Percentiles rank a stretch among this genome's conserved stretches.
phyloP scores from a whole-genome alignment of 164 flowering plant species.

The Annona cherimola region DNA sequence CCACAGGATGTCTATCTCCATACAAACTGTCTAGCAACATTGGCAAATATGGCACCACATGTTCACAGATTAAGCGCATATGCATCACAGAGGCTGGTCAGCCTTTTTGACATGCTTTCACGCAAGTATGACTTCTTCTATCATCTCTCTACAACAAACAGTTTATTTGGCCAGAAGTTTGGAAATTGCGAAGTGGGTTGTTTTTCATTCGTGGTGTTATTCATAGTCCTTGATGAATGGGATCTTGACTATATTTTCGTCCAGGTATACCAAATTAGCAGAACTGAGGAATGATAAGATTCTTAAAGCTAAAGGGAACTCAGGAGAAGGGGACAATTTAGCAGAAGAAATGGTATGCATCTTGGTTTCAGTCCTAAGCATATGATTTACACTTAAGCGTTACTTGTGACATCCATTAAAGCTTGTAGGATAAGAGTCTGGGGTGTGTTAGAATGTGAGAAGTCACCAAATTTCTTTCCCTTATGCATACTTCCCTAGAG shows the following conservation, averaged over 20 bases:
- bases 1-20: conserved; percentile 91
- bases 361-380: too few species aligned
- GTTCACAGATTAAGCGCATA: conserved; percentile 85
- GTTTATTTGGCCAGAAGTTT: neutral
- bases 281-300: conserved; percentile 50
- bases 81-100: conserved; percentile 95
- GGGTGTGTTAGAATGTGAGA: too few species aligned
- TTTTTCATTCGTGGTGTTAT: neutral
- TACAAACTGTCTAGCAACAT: conserved; percentile 91
- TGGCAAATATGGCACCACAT: conserved; percentile 99
- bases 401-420: too few species aligned
- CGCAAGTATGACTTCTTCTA: conserved; percentile 64
- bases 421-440: too few species aligned
- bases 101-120: conserved; percentile 94
- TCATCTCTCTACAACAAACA: neutral
- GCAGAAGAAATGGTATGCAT: conserved; percentile 57
- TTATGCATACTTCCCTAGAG: too few species aligned
- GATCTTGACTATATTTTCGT: conserved; percentile 4
- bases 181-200: neutral
- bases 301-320: conserved; percentile 28
- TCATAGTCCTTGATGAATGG: neutral
- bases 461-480: too few species aligned
- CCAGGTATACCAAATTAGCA: conserved; percentile 70
- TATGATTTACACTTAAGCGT: too few species aligned
- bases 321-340: conserved; percentile 34